Evolutionary conservation across 768 basidiomycete genomes (phyloP), one percentile per base, ranked within the genome.

Genomic region (Exidia glandulosa): DNA sequence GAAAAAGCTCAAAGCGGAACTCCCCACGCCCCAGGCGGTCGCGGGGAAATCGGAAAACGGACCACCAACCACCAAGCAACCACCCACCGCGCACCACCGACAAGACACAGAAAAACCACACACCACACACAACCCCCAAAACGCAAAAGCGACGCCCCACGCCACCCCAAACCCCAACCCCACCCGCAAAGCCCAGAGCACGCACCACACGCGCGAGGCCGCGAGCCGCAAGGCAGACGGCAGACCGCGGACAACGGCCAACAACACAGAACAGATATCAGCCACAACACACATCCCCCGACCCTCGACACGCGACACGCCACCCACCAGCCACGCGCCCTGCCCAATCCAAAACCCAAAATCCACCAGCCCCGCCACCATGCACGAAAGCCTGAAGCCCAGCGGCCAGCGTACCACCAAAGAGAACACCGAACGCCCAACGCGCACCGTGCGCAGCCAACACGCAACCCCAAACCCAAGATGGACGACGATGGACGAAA

Each of bases 381-480:
- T 12, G 73, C 83, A 1, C 76, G 90, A 31, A 82, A 79, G 61
- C 78, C 86, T 0, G 84, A 85, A 0, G 88, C 88, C 0, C 74
- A 78, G 56, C 58, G 90, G 0, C 72, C 89, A 16, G 83, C 83
- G 65, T 84, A 81, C 61, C 88, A 90, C 68, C 88, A 90, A 62
- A 85, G 89, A 7, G 70, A 76, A 57, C 85, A 78, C 63, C 78
- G 74, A 1, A 68, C 70, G 0, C 58, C 65, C 5, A 81, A 85
- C 62, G 79, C 87, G 2, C 79, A 79, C 7, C 81, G 82, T 80
- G 89, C 86, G 86, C 88, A 90, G 69, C 62, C 74, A 0, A 76
- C 86, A 54, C 89, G 87, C 88, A 77, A 84, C 1, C 87, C 87
- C 0, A 5, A 88, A 3, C 90, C 88, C 88, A 66, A 67, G 6